A percentile compares a stretch with the other conserved stretches of the same genome.
Evolutionary conservation across 495 filamentous ascomycete species (phyloP).

Genomic region (Neurospora sp.): DNA sequence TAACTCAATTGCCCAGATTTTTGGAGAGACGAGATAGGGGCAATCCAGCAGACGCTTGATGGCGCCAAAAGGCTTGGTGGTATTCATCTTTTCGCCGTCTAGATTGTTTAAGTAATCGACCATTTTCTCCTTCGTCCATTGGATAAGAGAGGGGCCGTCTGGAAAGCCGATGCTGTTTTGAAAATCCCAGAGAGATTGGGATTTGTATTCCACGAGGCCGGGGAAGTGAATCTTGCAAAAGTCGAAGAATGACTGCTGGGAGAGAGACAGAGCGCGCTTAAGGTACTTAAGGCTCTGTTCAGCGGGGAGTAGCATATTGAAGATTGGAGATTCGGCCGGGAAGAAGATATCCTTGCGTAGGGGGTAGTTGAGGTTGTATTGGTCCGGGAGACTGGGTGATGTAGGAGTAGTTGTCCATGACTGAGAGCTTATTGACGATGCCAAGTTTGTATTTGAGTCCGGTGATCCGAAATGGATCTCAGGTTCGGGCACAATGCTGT

Average conservation of each 20-base stretch:
- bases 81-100: neutral
- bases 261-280: neutral
- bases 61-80: neutral
- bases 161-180: neutral
- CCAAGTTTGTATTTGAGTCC: neutral
- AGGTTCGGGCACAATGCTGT: neutral
- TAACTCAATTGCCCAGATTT: neutral
- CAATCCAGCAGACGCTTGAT: neutral
- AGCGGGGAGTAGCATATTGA: neutral
- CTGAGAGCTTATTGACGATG: neutral
- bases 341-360: no score
- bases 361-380: no score
- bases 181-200: neutral
- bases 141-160: neutral
- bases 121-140: neutral
- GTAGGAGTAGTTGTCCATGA: neutral
- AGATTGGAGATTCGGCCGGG: neutral
- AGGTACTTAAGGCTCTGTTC: neutral
- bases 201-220: neutral
- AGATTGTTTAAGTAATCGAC: neutral
- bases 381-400: no score
- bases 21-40: neutral
- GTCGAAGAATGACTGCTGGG: neutral
- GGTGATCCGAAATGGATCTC: neutral
- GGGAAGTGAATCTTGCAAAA: neutral